These are phyloP conservation scores for Senna siamea DNA, from an alignment of 306 rosid genomes.

Conservation along the genomic window DNA sequence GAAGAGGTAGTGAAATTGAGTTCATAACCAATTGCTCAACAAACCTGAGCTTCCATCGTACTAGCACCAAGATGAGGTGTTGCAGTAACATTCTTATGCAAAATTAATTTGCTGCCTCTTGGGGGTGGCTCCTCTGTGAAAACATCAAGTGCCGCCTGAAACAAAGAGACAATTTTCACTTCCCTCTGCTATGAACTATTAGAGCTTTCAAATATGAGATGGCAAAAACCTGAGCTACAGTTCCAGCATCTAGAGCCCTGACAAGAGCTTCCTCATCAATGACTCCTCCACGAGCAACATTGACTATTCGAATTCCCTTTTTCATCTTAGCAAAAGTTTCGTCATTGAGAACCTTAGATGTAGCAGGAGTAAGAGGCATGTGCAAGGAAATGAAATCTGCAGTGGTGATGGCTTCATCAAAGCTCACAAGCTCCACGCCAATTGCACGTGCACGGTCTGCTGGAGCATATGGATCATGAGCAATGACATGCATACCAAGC, in stretches of 20 bases:
- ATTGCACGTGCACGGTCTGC: constrained; percentile 97
- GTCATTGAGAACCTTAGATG: constrained; percentile 81
- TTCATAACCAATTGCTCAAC: constrained; percentile 23
- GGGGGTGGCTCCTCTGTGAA: constrained; percentile 89
- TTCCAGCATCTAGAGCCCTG: constrained; percentile 87
- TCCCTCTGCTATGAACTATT: neutral
- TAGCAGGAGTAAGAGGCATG: constrained; percentile 96
- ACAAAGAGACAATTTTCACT: constrained; percentile 20
- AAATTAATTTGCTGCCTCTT: constrained; percentile 70
- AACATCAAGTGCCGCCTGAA: constrained; percentile 96
- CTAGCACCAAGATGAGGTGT: constrained; percentile 99
- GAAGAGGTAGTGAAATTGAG: neutral
- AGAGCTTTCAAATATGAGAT: constrained; percentile 10
- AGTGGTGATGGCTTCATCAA: constrained; percentile 80
- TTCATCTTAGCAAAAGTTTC: constrained; percentile 97
- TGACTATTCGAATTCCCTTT: constrained; percentile 87
- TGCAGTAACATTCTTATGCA: constrained; percentile 86
- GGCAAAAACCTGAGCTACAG: constrained; percentile 83
- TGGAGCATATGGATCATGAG: constrained; percentile 96
- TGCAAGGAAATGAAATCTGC: constrained; percentile 97
- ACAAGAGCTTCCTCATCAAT: constrained; percentile 96
- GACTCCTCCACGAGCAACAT: constrained; percentile 98
- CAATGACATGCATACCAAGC: constrained; percentile 94
- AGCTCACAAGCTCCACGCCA: constrained; percentile 95
- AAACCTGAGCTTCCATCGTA: constrained; percentile 95